Evolutionary conservation across 352 stramenopile species (phyloP).

Genomic region (Phytopythium vexans): DNA sequence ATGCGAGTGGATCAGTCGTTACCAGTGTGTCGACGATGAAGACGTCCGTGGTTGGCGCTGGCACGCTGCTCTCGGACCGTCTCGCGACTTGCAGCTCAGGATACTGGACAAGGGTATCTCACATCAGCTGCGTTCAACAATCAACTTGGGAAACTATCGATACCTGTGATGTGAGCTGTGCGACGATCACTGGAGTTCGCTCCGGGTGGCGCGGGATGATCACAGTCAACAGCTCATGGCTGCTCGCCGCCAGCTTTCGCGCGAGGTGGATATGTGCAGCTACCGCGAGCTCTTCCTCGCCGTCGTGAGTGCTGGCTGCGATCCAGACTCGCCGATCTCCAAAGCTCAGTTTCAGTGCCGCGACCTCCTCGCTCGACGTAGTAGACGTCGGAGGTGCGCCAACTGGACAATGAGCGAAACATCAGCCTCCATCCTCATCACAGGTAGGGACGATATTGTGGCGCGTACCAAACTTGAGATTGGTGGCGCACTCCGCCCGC

Average conservation of each 20-base stretch:
- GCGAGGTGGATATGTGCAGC: conserved; percentile 28
- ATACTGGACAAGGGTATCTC: conserved; percentile 16
- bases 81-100: conserved; percentile 29
- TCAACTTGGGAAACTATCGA: neutral
- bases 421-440: no score
- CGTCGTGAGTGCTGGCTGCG: conserved; percentile 63
- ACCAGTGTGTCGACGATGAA: conserved; percentile 76
- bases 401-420: no score
- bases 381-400: neutral
- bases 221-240: conserved; percentile 30
- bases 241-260: conserved; percentile 3
- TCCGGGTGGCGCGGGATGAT: conserved; percentile 64
- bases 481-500: conserved; percentile 25
- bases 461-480: conserved; percentile 75
- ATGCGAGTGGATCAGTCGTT: neutral
- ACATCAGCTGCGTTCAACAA: neutral
- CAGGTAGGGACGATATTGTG: neutral
- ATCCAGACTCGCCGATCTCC: conserved; percentile 34
- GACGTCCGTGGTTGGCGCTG: conserved; percentile 23
- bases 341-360: conserved; percentile 16
- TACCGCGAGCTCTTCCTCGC: conserved; percentile 54
- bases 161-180: conserved; percentile 32
- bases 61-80: conserved; percentile 32
- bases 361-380: neutral
- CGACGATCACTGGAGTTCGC: conserved; percentile 29